phyloP scores from a whole-genome alignment of 176 grass and related monocot species.

The Tillandsia leiboldiana region DNA sequence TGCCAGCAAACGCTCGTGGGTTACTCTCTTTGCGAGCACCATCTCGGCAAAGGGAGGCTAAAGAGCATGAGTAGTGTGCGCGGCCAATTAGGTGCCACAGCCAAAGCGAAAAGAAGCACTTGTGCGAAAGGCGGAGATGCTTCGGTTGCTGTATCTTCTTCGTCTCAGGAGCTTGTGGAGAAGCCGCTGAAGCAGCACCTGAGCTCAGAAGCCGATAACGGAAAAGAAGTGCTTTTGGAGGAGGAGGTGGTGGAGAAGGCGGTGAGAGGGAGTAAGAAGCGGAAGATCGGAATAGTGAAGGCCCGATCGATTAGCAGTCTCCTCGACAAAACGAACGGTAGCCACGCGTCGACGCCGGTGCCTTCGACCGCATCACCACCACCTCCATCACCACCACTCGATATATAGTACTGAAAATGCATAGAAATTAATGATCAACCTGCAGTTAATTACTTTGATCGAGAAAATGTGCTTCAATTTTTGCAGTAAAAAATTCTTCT shows the following conservation, averaged over 20 bases:
- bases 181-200: not conserved
- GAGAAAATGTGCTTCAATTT: not conserved
- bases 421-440: not conserved
- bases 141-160: not conserved
- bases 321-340: not conserved
- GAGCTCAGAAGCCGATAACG: not conserved
- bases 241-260: not conserved
- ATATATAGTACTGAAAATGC: not conserved
- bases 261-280: not conserved
- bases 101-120: not conserved
- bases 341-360: not conserved
- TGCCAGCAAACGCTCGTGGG: conserved; percentile 75
- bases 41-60: conserved; percentile 76
- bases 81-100: conserved; percentile 38
- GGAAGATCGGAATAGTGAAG: not conserved
- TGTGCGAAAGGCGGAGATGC: not conserved
- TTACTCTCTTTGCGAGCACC: conserved; percentile 89
- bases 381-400: not conserved
- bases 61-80: conserved; percentile 20
- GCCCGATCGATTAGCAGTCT: not conserved
- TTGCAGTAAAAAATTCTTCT: no score
- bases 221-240: not conserved
- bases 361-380: not conserved
- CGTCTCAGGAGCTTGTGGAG: not conserved
- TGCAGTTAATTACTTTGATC: not conserved